Evolutionary conservation across 2,329 filamentous ascomycete genomes (phyloP), one percentile per base, ranked within the genome.

Genomic region (Penicillium brevicompactum): DNA sequence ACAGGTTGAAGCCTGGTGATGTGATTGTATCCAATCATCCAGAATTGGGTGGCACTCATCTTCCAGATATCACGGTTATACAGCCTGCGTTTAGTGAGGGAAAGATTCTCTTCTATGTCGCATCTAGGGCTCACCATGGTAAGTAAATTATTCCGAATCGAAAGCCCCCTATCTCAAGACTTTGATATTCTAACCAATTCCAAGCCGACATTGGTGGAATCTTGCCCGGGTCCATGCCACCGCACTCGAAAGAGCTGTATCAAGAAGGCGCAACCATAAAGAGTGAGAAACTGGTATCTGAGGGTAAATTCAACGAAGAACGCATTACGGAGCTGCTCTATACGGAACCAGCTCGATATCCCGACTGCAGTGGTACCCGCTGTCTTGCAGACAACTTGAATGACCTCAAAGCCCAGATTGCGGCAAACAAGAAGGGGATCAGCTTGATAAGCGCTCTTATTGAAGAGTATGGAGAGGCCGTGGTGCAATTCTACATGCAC

Each of bases 391-490:
- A 94, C 69, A 94, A 94, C 67, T 78, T 94, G 65, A 90, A 89
- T 57, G 90, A 94, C 68, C 78, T 94, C 40, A 91, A 92, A 72
- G 90, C 90, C 1, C 89, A 92, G 67, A 86, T 92, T 5, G 89
- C 90, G 2, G 89, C 90, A 8, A 93, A 94, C 64, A 87, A 91
- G 65, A 91, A 91, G 68, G 90, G 90, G 5, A 91, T 91, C 65
- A 87, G 84, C 41, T 79, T 91, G 18, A 91, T 93, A 58, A 81
- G 80, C 38, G 80, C 82, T 0, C 75, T 92, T 3, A 91, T 92
- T 63, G 82, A 84, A 37, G 90, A 93, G 65, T 92, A 91, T 63
- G 85, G 13, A 83, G 89, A 56, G 67, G 78, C 84, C 2, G 86
- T 88, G 0, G 90, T 92, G 0, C 84, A 89, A 60, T 87, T 89